These are phyloP conservation scores for Hebeloma cylindrosporum DNA, from an alignment of 768 basidiomycete species.

Conservation along the genomic window DNA sequence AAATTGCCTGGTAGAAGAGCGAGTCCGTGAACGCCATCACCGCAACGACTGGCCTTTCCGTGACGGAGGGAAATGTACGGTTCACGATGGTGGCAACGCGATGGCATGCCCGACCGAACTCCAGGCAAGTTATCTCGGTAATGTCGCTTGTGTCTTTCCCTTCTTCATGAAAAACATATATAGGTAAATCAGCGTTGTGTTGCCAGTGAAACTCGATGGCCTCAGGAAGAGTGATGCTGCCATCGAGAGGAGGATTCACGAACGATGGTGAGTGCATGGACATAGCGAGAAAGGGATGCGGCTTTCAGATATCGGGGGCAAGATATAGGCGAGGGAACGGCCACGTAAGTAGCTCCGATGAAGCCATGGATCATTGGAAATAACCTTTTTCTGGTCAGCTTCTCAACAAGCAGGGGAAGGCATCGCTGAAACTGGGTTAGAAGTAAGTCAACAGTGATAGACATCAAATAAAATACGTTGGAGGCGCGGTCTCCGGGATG, in stretches of 20 bases:
- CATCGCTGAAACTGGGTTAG: too few species aligned
- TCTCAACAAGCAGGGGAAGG: too few species aligned
- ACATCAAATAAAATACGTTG: too few species aligned
- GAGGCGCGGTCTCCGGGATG: too few species aligned
- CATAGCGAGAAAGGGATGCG: too few species aligned
- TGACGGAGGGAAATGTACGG: constrained; percentile 22
- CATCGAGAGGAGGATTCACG: constrained; percentile 26
- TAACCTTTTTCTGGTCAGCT: too few species aligned
- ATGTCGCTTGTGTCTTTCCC: constrained; percentile 12
- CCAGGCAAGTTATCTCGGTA: constrained; percentile 35
- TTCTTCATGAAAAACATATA: constrained; percentile 31
- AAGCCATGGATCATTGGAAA: too few species aligned
- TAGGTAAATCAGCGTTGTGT: constrained; percentile 30
- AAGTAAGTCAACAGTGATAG: too few species aligned
- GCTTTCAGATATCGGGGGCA: too few species aligned
- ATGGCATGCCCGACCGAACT: constrained; percentile 46
- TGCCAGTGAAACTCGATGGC: constrained; percentile 32
- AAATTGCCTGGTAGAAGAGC: constrained; percentile 42
- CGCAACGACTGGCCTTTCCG: constrained; percentile 30
- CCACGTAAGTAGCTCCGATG: too few species aligned
- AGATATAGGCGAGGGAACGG: too few species aligned
- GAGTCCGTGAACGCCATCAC: constrained; percentile 34
- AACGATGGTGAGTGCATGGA: background rate
- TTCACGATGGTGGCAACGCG: constrained; percentile 39
- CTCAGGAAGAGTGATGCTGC: constrained; percentile 31